These are phyloP conservation scores for maize (Zea mays) DNA, from an alignment of 176 grass and related monocot species.

Conservation along the genomic window Zm-B73-REFERENCE-NAM-5.0 NC_050098.1:22437501-22438000, in stretches of 20 bases:
- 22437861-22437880: not conserved
- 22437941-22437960: too few species aligned
- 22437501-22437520: too few species aligned
- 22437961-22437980: too few species aligned
- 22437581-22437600: not conserved
- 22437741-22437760: conserved; percentile 33
- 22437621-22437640: not conserved
- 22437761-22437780: conserved; percentile 18
- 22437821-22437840: conserved; percentile 4
- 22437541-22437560: not conserved
- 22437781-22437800: conserved; percentile 41
- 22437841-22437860: conserved; percentile 17
- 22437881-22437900: conserved; percentile 27
- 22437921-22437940: not conserved
- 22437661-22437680: not conserved
- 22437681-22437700: not conserved
- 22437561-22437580: too few species aligned
- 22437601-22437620: not conserved
- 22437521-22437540: not conserved
- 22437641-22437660: not conserved
- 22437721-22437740: conserved; percentile 5
- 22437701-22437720: conserved; percentile 18
- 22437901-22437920: not conserved
- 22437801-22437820: conserved; percentile 34
- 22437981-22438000: too few species aligned